Base-by-base conservation (phyloP, 2,329 filamentous ascomycete species). In the Grosmannia penicillata region DNA sequence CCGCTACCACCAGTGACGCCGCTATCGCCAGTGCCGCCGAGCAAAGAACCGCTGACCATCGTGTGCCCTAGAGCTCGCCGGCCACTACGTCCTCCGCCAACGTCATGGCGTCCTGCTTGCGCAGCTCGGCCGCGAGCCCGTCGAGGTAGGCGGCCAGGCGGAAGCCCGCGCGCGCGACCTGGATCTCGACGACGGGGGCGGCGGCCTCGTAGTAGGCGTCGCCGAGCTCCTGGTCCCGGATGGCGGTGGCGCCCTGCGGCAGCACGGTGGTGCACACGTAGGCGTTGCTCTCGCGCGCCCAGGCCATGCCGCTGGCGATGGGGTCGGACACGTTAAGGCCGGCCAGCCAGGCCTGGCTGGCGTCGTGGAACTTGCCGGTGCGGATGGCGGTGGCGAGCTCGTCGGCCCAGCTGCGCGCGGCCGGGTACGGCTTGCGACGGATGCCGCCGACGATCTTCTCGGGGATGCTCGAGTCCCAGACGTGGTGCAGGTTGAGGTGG, bases 401-500 rank as follows among this genome's bases (percentile, higher is more conserved):
- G n/a, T 60, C 57, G 2, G 76, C 71, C 70, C 76, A 81, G 30
- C 52, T 53, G 36, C 60, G 53, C 2, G 73, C 75, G 33, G 66
- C 58, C 6, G 55, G 53, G 42, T 68, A 72, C 1, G 67, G 54
- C 56, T 61, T 54, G 51, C 70, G 63, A 49, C 68, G 57, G 31
- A 60, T 52, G n/a, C 66, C 71, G 3, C 76, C 76, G 2, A 78
- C 60, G 49, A 72, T 57, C 50, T 76, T 71, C 57, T 81, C 76
- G 1, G 73, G 67, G 44, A 84, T 83, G 47, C 68, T 71, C 38
- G 69, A 73, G 51, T 85, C 81, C 80, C 80, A 85, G 14, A 83
- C 71, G 41, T 78, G 68, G 51, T 85, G 81, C 30, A 85, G 63
- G 51, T 85, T 85, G 39, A 70, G 65, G 22, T 61, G 55, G 23